Conservation (phyloP, 129 eudicot genomes). For the Artemisia tridentata region DNA sequence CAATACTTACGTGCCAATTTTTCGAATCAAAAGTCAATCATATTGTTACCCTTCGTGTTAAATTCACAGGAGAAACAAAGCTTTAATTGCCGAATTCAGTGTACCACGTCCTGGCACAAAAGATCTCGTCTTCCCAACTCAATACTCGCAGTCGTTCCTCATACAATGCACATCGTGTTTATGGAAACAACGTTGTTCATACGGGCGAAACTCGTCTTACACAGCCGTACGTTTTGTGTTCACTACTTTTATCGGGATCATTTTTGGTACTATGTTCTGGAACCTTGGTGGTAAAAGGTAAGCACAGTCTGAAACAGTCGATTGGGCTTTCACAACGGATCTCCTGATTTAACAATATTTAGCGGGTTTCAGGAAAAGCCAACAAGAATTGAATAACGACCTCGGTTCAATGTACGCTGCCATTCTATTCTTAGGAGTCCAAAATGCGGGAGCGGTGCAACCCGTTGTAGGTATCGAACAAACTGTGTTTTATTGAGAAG, state of each 20-base stretch:
- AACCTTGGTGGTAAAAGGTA: constrained; percentile 46
- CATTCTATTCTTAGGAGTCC: background rate
- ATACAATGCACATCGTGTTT: constrained; percentile 40
- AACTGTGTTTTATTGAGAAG: background rate
- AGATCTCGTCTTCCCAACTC: constrained; percentile 38
- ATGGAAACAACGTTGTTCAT: constrained; percentile 57
- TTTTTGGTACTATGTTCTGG: constrained; percentile 54
- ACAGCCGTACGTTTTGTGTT: constrained; percentile 43
- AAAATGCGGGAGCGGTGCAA: background rate
- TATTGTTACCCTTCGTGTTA: background rate
- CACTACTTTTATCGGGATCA: constrained; percentile 37
- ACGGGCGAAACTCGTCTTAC: constrained; percentile 51
- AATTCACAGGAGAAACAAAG: constrained; percentile 50
- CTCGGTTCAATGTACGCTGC: background rate
- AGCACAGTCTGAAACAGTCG: too few species aligned
- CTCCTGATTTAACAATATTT: too few species aligned
- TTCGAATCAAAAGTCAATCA: background rate
- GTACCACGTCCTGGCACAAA: constrained; percentile 40
- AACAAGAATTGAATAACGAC: background rate
- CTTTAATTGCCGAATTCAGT: constrained; percentile 38
- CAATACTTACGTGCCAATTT: background rate
- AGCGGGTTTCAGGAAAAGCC: too few species aligned
- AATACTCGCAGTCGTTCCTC: constrained; percentile 41
- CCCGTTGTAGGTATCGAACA: background rate
- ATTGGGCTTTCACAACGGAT: too few species aligned